Evolutionary conservation across 2,329 filamentous ascomycete genomes (phyloP).

Genomic region (Fusarium verrucosum): DNA sequence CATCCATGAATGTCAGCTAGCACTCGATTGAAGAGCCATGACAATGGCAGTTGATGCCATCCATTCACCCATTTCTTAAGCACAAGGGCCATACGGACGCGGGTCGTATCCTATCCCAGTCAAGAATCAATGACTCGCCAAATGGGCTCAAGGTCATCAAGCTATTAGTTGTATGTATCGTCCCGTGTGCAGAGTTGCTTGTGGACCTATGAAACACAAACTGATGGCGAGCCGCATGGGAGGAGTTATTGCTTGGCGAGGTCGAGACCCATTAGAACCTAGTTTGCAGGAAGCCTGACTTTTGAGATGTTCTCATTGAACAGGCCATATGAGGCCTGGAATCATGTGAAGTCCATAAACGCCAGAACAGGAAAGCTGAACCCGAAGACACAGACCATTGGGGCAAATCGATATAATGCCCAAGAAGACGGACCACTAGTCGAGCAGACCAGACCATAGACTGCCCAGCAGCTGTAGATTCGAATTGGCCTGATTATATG

Average conservation of each 20-base stretch:
- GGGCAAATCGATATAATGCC: not conserved
- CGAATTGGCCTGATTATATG: not conserved
- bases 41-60: not conserved
- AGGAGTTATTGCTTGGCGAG: conserved; percentile 20
- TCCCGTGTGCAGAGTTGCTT: conserved; percentile 18
- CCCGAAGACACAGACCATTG: not conserved
- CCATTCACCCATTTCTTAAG: not conserved
- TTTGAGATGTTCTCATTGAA: conserved; percentile 10
- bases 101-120: conserved; percentile 1
- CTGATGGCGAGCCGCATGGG: conserved; percentile 36
- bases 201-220: conserved; percentile 31
- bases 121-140: conserved; percentile 1
- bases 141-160: not conserved
- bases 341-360: not conserved
- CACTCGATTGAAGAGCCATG: not conserved
- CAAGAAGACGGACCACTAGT: not conserved
- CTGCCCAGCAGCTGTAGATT: not conserved
- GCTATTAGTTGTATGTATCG: conserved; percentile 12
- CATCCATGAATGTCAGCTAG: not conserved
- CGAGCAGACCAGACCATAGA: not conserved
- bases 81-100: not conserved
- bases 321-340: conserved; percentile 10
- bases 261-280: conserved; percentile 25
- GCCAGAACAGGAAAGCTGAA: conserved; percentile 9
- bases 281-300: conserved; percentile 9